These are phyloP conservation scores for Scleroderma bovista DNA, from an alignment of 768 basidiomycete species.

Conservation along the genomic window DNA sequence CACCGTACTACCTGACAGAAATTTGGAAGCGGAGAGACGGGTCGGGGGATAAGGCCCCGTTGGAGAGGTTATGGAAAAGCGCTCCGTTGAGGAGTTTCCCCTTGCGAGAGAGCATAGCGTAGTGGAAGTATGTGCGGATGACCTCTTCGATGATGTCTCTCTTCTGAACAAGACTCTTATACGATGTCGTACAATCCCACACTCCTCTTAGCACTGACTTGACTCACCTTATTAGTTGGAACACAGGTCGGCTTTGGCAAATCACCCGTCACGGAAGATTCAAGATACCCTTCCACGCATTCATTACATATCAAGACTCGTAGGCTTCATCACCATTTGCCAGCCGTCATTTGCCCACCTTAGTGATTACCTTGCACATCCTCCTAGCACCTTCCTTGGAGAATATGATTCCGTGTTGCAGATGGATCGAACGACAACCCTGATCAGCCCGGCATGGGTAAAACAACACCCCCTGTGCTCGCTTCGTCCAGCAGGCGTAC, in stretches of 20 bases:
- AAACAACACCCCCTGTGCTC: slow-evolving; percentile 77
- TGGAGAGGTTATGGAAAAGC: slow-evolving; percentile 1
- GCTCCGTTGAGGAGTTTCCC: slow-evolving; percentile 2
- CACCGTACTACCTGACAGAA: slow-evolving; percentile 1
- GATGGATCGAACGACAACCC: slow-evolving; percentile 80
- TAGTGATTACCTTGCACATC: slow-evolving; percentile 80
- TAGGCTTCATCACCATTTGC: slow-evolving; percentile 30
- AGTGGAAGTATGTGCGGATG: slow-evolving; percentile 4
- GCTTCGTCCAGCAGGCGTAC: slow-evolving; percentile 69
- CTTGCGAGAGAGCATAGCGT: slow-evolving; percentile 9
- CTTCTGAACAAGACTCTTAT: slow-evolving; percentile 20
- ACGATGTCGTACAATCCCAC: slow-evolving; percentile 18
- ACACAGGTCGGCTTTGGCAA: slow-evolving; percentile 56
- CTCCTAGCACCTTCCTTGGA: slow-evolving; percentile 65
- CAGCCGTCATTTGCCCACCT: background rate
- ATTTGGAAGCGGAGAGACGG: background rate
- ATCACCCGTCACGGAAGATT: slow-evolving; percentile 43
- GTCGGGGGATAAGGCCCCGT: background rate
- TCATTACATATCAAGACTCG: slow-evolving; percentile 48
- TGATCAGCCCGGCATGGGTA: slow-evolving; percentile 63
- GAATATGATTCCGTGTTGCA: slow-evolving; percentile 60
- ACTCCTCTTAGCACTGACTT: background rate
- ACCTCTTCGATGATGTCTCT: slow-evolving; percentile 2
- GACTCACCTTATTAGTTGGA: slow-evolving; percentile 53
- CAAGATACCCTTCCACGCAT: slow-evolving; percentile 36